Conservation (phyloP, 208 protist genomes). For the Acanthamoeba culbertsoni region DNA sequence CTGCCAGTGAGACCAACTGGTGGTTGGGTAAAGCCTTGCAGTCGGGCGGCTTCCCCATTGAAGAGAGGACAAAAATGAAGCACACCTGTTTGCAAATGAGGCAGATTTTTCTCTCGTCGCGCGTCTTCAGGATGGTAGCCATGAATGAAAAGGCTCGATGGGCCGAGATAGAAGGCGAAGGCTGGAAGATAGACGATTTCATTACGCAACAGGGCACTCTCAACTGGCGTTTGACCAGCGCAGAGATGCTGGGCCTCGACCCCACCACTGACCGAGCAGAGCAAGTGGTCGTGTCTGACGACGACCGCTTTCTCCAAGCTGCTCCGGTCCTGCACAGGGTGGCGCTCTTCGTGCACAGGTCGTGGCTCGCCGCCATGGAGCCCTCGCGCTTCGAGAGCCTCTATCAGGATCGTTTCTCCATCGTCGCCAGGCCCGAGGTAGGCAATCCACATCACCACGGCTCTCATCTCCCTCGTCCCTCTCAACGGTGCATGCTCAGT, state of each 20-base stretch:
- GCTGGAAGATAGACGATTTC: neutral
- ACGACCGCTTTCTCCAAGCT: neutral
- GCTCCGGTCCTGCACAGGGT: constrained; percentile 20
- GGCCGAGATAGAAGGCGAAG: neutral
- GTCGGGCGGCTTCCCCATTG: neutral
- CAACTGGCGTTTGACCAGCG: constrained; percentile 19
- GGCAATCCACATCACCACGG: neutral
- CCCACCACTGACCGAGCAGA: neutral
- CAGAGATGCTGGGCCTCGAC: neutral
- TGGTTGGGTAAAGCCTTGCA: neutral
- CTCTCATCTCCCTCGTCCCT: neutral
- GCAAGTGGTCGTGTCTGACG: neutral
- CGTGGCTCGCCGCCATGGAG: neutral
- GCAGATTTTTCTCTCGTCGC: neutral
- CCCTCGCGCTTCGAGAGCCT: neutral
- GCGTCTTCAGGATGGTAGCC: neutral
- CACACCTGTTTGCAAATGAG: neutral
- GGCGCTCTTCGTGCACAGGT: neutral
- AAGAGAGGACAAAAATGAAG: neutral
- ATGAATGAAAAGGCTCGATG: neutral
- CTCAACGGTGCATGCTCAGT: neutral
- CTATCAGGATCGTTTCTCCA: neutral
- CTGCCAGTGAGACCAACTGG: neutral
- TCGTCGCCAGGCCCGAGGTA: neutral
- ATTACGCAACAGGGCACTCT: neutral